A percentile compares a stretch with the other conserved stretches of the same genome.
Evolutionary conservation across 371 early-diverging fungal genomes (phyloP).

Genomic region (Mucor racemosus): DNA sequence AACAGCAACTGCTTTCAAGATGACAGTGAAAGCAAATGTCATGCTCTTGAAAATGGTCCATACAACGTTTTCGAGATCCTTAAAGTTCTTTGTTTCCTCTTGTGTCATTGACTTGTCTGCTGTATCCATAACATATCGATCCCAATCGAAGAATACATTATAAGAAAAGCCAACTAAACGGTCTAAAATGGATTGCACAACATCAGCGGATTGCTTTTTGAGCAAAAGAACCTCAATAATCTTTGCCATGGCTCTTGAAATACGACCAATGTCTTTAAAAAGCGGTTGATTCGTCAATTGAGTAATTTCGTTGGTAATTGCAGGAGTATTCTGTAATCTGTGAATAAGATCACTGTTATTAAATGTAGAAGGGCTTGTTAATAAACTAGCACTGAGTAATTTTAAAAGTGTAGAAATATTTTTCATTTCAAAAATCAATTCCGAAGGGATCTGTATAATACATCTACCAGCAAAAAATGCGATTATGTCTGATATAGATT

Average conservation of each 20-base stretch:
- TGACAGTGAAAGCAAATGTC: slow-evolving; percentile 48
- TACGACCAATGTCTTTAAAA: slow-evolving; percentile 52
- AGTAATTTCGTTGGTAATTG: slow-evolving; percentile 14
- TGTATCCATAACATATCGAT: slow-evolving; percentile 29
- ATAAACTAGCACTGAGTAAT: slow-evolving; percentile 28
- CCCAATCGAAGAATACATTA: slow-evolving; percentile 47
- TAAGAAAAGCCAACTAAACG: slow-evolving; percentile 46
- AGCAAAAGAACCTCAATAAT: slow-evolving; percentile 19
- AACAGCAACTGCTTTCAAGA: slow-evolving; percentile 45
- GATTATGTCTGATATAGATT: slow-evolving; percentile 19
- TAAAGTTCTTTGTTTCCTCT: slow-evolving; percentile 18
- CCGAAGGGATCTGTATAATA: slow-evolving; percentile 27
- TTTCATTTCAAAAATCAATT: neutral
- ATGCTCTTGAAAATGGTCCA: slow-evolving; percentile 51
- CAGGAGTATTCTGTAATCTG: slow-evolving; percentile 20
- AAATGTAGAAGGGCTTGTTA: slow-evolving; percentile 40
- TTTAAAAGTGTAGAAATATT: slow-evolving; percentile 14
- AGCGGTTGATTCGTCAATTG: slow-evolving; percentile 28
- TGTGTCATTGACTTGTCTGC: slow-evolving; percentile 18
- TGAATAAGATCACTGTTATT: slow-evolving; percentile 30
- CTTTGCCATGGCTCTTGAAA: slow-evolving; percentile 45
- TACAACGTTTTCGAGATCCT: slow-evolving; percentile 27
- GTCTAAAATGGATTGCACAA: slow-evolving; percentile 1
- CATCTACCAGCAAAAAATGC: slow-evolving; percentile 45
- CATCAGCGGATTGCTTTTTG: neutral